A percentile compares a stretch with the other conserved stretches of the same genome.
Conservation (phyloP, 2,329 filamentous ascomycete species). For the Diaporthe sp. region DNA sequence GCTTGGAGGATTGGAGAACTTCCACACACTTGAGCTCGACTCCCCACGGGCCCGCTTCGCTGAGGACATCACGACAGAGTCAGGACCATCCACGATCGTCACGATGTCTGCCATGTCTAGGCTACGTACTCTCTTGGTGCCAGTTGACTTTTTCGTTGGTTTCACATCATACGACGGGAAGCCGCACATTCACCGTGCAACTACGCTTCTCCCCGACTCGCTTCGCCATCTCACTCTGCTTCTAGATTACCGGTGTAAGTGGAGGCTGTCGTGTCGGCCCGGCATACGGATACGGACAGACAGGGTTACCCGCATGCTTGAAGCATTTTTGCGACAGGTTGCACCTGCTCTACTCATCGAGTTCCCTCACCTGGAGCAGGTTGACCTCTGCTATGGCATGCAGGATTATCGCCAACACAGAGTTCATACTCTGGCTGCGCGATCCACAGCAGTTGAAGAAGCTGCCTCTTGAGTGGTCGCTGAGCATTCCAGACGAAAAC, state of each 20-base stretch:
- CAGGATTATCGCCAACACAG: background rate
- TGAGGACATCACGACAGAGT: background rate
- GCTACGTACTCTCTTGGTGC: background rate
- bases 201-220: background rate
- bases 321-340: background rate
- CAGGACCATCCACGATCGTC: background rate
- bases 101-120: background rate
- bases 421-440: background rate
- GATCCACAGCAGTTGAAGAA: background rate
- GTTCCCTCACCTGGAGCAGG: background rate
- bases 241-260: background rate
- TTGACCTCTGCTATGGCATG: background rate
- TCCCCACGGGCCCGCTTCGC: accelerated
- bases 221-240: background rate
- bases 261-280: accelerated
- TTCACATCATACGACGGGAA: accelerated
- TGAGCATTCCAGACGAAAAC: background rate
- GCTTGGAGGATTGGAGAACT: background rate
- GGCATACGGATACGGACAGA: too few relatives aligned
- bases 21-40: background rate
- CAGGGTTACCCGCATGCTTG: background rate
- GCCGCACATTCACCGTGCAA: too few relatives aligned
- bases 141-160: background rate
- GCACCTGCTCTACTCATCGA: background rate
- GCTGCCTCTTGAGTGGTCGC: too few relatives aligned